A percentile compares a stretch with the other conserved stretches of the same genome.
Conservation (phyloP, 208 protist genomes). For the Crithidia brevicula region DNA sequence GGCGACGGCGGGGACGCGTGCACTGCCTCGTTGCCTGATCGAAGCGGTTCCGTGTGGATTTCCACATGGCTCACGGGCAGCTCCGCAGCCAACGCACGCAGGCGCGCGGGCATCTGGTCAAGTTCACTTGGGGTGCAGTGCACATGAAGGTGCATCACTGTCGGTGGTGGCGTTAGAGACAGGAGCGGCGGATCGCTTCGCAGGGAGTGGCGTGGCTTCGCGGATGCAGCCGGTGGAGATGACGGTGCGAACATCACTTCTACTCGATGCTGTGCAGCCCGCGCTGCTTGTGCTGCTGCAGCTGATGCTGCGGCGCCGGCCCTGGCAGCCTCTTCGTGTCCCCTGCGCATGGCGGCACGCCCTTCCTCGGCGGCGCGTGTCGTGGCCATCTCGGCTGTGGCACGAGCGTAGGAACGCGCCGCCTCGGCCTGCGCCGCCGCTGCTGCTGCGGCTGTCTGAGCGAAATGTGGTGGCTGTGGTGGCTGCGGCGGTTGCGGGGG, state of each 20-base stretch:
- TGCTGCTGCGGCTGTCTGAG: background rate
- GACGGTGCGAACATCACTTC: background rate
- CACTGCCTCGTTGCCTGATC: background rate
- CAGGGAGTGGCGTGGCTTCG: background rate
- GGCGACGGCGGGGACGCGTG: background rate
- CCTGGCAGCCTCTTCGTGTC: background rate
- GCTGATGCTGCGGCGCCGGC: background rate
- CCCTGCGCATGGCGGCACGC: background rate
- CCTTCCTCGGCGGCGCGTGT: background rate
- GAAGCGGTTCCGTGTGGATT: slow-evolving; percentile 14
- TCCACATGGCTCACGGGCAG: slow-evolving; percentile 19
- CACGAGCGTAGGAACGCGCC: background rate
- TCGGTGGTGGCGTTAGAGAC: slow-evolving; percentile 3
- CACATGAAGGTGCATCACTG: slow-evolving; percentile 73
- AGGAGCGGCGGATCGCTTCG: background rate
- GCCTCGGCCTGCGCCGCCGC: background rate
- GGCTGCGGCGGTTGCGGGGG: slow-evolving; percentile 4
- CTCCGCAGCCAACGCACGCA: slow-evolving; percentile 43
- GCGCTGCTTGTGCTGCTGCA: background rate
- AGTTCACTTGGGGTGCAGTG: slow-evolving; percentile 74
- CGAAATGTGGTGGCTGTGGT: background rate
- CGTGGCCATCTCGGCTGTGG: background rate
- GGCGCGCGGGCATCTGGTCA: slow-evolving; percentile 53
- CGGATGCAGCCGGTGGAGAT: background rate
- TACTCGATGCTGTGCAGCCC: background rate